Evolutionary conservation across 177 flowering plant genomes (phyloP), one percentile per base, ranked within the genome.

Genomic region (Telopea speciosissima): DNA sequence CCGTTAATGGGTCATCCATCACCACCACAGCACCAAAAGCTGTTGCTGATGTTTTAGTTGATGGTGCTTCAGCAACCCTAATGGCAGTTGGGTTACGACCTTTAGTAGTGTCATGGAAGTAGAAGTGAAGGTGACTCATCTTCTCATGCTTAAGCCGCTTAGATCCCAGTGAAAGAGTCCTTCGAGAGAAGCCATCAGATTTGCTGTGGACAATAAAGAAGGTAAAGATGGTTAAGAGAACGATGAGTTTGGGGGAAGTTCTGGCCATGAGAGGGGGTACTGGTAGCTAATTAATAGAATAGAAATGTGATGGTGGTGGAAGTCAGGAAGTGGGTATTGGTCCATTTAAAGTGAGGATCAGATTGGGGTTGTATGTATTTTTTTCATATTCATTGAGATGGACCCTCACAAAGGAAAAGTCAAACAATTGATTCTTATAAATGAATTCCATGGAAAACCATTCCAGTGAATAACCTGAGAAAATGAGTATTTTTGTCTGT

Each of bases 1-100:
- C 81, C 1, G 85, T 84, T 40, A 85, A 59, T 0, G 81, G 65
- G 24, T 82, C 79, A 56, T 85, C 87, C 1, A 75, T 59, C 79
- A 79, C 76, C 21, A 28, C 11, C 8, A 78, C 70, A 2, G 54
- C 21, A 6, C 85, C 87, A 44, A 66, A 81, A 75, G 0, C 62
- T 17, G 49, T 28, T n/a, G 3, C 16, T 23, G n/a, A 72, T 56
- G 7, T 45, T 5, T 17, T 76, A 3, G 66, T 63, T 13, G 42
- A 67, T 19, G 73, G 63, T 7, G 77, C 74, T 1, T 59, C 63
- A 0, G 78, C 72, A 26, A 82, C 70, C 45, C 19, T 22, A 1
- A 68, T 59, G 12, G 77, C 70, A 1, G 80, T 76, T 40, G 85
- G 77, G 70, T 75, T 63, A 14, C 42, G 16, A 5, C 66, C 66